Evolutionary conservation across 2,329 filamentous ascomycete species (phyloP).

Genomic region (Clathrospora elynae): DNA sequence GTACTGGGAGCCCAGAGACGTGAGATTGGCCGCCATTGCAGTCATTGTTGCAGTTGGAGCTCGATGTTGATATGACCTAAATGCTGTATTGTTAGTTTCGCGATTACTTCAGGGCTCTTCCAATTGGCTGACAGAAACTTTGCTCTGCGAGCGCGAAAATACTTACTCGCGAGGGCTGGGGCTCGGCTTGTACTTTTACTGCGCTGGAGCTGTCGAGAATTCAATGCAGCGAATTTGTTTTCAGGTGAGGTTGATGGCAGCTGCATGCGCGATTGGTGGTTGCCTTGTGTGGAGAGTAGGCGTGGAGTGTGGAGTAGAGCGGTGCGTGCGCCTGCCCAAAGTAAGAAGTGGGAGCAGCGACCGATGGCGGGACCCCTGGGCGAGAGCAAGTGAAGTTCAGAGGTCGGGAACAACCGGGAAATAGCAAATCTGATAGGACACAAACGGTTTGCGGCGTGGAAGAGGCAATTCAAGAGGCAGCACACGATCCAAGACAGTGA

Average conservation of each 20-base stretch:
- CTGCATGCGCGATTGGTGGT: neutral
- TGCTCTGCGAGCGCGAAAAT: neutral
- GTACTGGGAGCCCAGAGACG: constrained; percentile 27
- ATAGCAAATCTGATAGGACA: neutral
- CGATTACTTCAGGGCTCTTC: neutral
- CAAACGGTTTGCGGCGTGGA: constrained; percentile 6
- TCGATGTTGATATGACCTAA: neutral
- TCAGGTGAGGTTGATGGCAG: neutral
- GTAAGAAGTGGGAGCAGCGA: constrained; percentile 9
- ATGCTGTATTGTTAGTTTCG: neutral
- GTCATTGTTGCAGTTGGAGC: constrained; percentile 5
- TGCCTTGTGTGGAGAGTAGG: constrained; percentile 8
- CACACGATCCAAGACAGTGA: neutral
- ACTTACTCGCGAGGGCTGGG: neutral
- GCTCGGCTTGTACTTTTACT: neutral
- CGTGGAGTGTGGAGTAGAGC: constrained; percentile 8
- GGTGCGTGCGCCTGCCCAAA: constrained; percentile 19
- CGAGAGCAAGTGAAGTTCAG: constrained; percentile 1
- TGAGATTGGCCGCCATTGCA: constrained; percentile 20
- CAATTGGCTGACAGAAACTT: constrained; percentile 1
- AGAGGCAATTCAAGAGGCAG: neutral
- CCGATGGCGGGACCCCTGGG: constrained; percentile 2
- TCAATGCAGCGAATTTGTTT: neutral
- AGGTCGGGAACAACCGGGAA: neutral
- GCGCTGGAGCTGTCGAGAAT: neutral